These are phyloP conservation scores for Agastache rugosa DNA, from an alignment of 257 asterid species.

Conservation along the genomic window DNA sequence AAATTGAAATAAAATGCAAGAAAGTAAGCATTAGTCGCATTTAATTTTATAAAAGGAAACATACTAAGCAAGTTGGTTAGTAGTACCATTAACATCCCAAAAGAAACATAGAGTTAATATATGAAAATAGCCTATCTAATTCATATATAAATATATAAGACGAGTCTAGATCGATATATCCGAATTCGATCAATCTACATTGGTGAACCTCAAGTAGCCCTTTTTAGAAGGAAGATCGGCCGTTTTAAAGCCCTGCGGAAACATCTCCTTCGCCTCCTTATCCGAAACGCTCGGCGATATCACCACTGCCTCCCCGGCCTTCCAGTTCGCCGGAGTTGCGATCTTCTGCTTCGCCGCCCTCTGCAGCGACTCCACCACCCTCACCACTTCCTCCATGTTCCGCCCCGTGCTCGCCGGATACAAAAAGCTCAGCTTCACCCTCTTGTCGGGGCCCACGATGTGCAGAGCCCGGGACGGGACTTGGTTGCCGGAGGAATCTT, in stretches of 20 bases:
- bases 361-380: slow-evolving; percentile 73
- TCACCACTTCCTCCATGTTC: slow-evolving; percentile 85
- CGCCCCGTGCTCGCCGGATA: slow-evolving; percentile 88
- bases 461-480: slow-evolving; percentile 83
- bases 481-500: slow-evolving; percentile 49
- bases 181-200: slow-evolving; percentile 31
- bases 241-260: slow-evolving; percentile 64
- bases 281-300: slow-evolving; percentile 60
- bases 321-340: slow-evolving; percentile 90
- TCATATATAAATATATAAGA: no score
- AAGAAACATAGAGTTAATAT: no score
- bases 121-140: no score
- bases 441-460: slow-evolving; percentile 83
- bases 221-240: slow-evolving; percentile 70
- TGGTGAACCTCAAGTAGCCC: slow-evolving; percentile 70
- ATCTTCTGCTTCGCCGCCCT: slow-evolving; percentile 65
- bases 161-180: no score
- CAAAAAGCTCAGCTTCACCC: slow-evolving; percentile 76
- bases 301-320: slow-evolving; percentile 67
- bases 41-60: no score
- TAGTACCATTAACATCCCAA: no score
- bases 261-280: slow-evolving; percentile 66
- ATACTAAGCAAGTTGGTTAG: no score
- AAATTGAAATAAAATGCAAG: no score
- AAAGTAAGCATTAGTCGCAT: no score